Base-by-base conservation (phyloP, 2,329 filamentous ascomycete genomes). In the Calonectria multiphialidica region DNA sequence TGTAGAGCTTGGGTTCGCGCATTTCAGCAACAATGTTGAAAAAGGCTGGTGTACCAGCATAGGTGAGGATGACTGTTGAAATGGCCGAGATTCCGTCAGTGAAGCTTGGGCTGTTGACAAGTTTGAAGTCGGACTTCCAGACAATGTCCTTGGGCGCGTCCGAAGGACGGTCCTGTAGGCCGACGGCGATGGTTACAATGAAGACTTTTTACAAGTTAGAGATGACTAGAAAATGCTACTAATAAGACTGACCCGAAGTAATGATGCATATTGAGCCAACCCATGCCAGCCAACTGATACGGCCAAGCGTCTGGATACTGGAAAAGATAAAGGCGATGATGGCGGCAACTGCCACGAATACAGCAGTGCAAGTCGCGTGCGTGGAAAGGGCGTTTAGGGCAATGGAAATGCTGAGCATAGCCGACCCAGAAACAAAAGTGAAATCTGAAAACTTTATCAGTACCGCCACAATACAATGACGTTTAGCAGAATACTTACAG, bases 331-430 rank as follows among this genome's bases (percentile, higher is more conserved):
- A 80, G 1, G 63, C 70, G 10, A 76, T 59, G 21, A 77, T 50
- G 28, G 76, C 77, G 25, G 82, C 81, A 9, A 84, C 77, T 10
- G 78, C 80, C 7, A 83, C 81, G 59, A 84, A 85, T 44, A 82
- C 73, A 2, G 82, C 82, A 12, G 83, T 84, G 71, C 83, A 84
- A 15, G 76, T 59, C 16, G 71, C 83, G 69, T 85, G 83, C 0
- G 76, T 72, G 0, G 83, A 84, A 5, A 85, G 68, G 8, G 83
- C 77, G 67, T 85, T 85, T 13, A 85, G 70, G 2, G 73, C 80
- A 35, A 83, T 84, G 0, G 82, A 84, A 8, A 81, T 75, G 16
- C 84, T 77, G 13, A 86, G 79, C 70, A 87, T 82, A 2, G 81
- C 84, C 5, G 42, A 68, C 33, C 15, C 72, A 68, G 65, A 67